Percentiles rank a stretch among this genome's conserved stretches.
These are phyloP conservation scores for Flaveria brownii DNA, from an alignment of 129 eudicot genomes.

Conservation along the genomic window DNA sequence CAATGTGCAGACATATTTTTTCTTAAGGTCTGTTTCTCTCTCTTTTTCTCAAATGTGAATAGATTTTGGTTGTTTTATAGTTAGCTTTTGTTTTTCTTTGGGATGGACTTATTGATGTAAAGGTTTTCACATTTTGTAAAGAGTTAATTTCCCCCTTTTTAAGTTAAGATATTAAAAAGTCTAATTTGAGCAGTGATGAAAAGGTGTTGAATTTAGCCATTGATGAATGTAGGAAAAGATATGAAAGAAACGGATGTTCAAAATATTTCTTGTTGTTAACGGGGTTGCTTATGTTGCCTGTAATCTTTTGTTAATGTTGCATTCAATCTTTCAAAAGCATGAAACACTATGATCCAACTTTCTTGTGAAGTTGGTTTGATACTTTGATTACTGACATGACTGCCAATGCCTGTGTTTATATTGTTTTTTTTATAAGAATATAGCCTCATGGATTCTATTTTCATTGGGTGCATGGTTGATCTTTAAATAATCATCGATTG, in stretches of 20 bases:
- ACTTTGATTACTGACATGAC: too few relatives aligned
- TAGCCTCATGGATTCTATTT: neutral
- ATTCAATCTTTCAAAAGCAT: too few relatives aligned
- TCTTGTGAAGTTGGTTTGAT: too few relatives aligned
- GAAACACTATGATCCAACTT: too few relatives aligned
- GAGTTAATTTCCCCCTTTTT: neutral
- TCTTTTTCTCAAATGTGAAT: neutral
- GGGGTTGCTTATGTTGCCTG: too few relatives aligned
- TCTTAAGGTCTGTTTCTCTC: slow-evolving; percentile 50
- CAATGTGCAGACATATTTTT: slow-evolving; percentile 88
- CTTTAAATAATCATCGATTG: neutral
- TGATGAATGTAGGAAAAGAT: neutral
- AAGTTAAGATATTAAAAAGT: neutral
- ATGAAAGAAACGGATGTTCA: neutral
- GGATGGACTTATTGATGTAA: neutral
- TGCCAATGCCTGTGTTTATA: too few relatives aligned
- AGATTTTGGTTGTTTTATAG: neutral
- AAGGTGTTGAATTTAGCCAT: neutral
- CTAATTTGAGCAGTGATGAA: neutral
- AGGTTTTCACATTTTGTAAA: neutral
- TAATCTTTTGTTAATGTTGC: too few relatives aligned
- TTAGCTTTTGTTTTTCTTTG: slow-evolving; percentile 1
- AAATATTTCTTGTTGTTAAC: too few relatives aligned
- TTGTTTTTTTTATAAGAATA: too few relatives aligned
- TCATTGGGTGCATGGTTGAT: neutral